Evolutionary conservation across 2,329 filamentous ascomycete species (phyloP).

Genomic region (Talaromyces sp.): DNA sequence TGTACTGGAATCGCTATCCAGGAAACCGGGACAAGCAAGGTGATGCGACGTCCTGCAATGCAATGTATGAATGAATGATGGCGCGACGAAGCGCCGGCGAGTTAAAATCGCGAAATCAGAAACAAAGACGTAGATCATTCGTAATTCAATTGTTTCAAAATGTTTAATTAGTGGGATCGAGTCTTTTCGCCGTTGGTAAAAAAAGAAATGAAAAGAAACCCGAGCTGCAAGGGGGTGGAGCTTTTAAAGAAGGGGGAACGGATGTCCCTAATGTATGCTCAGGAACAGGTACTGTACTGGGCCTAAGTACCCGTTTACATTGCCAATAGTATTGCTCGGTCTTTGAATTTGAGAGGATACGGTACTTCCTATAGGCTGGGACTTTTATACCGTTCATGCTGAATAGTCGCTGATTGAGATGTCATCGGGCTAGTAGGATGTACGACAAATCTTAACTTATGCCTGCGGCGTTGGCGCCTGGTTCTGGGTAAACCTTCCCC

Average conservation of each 20-base stretch:
- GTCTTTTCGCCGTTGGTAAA: slow-evolving; percentile 11
- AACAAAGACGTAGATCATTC: background rate
- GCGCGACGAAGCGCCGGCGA: background rate
- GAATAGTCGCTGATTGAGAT: background rate
- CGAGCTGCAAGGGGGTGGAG: slow-evolving; percentile 16
- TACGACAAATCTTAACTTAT: background rate
- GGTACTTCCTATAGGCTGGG: background rate
- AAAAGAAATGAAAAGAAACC: slow-evolving; percentile 3
- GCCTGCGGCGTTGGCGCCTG: background rate
- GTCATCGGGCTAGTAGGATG: background rate
- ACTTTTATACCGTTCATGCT: background rate
- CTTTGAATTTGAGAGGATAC: background rate
- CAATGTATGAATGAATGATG: slow-evolving; percentile 17
- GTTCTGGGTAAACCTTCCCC: background rate
- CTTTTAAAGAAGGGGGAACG: slow-evolving; percentile 5
- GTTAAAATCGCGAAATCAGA: background rate
- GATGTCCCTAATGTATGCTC: background rate
- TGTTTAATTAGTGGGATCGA: background rate
- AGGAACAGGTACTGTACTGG: background rate
- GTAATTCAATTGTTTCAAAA: background rate
- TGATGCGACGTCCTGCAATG: slow-evolving; percentile 20
- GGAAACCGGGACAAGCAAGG: slow-evolving; percentile 27
- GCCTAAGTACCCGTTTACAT: slow-evolving; percentile 1
- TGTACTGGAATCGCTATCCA: slow-evolving; percentile 14
- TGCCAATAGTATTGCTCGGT: slow-evolving; percentile 4